phyloP scores from a whole-genome alignment of 2,329 filamentous ascomycete genomes.

The Neonectria magnoliae region DNA sequence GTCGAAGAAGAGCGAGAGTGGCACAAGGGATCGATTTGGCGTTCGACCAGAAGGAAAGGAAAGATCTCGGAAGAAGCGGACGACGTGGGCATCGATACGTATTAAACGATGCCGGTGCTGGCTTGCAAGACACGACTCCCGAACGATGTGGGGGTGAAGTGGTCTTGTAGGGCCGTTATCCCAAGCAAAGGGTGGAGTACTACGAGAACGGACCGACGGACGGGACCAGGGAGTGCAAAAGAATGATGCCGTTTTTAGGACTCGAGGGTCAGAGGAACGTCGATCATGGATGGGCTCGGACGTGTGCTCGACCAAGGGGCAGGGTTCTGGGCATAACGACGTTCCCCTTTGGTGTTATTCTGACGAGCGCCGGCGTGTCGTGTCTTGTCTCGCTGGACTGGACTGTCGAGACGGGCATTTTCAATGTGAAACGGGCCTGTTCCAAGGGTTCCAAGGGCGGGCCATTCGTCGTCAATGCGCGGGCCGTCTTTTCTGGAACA shows the following conservation, averaged over 20 bases:
- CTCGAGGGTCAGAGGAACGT: slow-evolving; percentile 27
- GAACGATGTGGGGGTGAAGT: slow-evolving; percentile 38
- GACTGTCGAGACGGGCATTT: slow-evolving; percentile 33
- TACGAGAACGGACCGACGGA: slow-evolving; percentile 5
- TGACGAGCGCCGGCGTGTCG: slow-evolving; percentile 31
- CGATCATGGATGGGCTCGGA: slow-evolving; percentile 20
- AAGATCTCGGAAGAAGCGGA: slow-evolving; percentile 23
- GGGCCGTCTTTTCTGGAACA: slow-evolving; percentile 12
- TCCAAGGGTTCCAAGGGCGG: slow-evolving; percentile 21
- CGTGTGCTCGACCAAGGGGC: slow-evolving; percentile 2
- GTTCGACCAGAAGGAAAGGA: slow-evolving; percentile 25
- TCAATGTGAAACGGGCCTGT: slow-evolving; percentile 39
- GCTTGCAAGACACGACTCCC: slow-evolving; percentile 37
- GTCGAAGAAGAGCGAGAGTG: background rate
- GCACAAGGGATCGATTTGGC: slow-evolving; percentile 14
- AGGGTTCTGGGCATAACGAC: slow-evolving; percentile 24
- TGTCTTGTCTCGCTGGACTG: slow-evolving; percentile 35
- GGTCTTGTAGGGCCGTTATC: slow-evolving; percentile 38
- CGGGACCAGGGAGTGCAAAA: slow-evolving; percentile 6
- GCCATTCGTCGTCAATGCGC: slow-evolving; percentile 30
- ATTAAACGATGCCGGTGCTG: slow-evolving; percentile 34
- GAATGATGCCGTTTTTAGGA: slow-evolving; percentile 35
- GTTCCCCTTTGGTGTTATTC: slow-evolving; percentile 6
- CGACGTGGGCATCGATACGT: slow-evolving; percentile 37
- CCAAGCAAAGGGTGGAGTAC: slow-evolving; percentile 22